Evolutionary conservation across 2,329 filamentous ascomycete species (phyloP).

Genomic region (Ceratocystis harringtonii): DNA sequence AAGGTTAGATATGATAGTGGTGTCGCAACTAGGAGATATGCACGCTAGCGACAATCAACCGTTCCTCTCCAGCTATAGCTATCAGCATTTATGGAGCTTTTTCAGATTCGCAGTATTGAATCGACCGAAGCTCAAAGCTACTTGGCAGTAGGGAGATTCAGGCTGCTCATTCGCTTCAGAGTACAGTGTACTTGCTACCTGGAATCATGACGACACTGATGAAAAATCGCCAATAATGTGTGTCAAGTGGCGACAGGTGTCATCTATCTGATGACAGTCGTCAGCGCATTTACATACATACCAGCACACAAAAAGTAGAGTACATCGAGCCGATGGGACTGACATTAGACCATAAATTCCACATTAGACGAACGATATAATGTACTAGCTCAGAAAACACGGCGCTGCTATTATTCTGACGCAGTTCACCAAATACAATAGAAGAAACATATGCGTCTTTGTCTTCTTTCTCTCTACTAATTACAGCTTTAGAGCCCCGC

Average conservation of each 20-base stretch:
- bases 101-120: neutral
- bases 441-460: neutral
- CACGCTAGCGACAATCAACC: neutral
- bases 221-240: neutral
- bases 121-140: neutral
- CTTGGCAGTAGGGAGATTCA: neutral
- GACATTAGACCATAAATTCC: too few relatives aligned
- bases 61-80: too few relatives aligned
- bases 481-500: neutral
- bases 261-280: neutral
- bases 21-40: neutral
- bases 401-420: too few relatives aligned
- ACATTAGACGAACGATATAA: too few relatives aligned
- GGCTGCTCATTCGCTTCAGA: too few relatives aligned
- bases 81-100: neutral
- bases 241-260: neutral
- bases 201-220: neutral
- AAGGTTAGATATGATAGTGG: neutral
- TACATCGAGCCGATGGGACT: too few relatives aligned
- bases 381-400: too few relatives aligned
- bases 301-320: neutral
- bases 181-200: too few relatives aligned
- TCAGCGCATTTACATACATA: neutral
- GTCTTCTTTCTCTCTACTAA: neutral
- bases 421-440: too few relatives aligned